These are phyloP conservation scores for Kitagawia praeruptora DNA, from an alignment of 129 eudicot genomes.

Conservation along the genomic window DNA sequence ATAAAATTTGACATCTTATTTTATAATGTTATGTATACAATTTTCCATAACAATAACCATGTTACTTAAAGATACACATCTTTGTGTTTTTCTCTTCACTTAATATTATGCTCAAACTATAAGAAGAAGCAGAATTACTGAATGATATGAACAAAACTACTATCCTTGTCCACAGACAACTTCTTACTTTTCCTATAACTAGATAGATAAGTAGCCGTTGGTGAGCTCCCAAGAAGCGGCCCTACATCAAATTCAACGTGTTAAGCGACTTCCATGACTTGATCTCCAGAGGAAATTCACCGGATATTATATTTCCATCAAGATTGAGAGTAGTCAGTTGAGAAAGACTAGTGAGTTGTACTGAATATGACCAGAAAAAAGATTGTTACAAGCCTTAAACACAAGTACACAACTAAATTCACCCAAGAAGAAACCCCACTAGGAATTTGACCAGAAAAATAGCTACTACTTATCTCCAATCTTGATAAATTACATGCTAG, in stretches of 20 bases:
- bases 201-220: too few species aligned
- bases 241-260: constrained; percentile 28
- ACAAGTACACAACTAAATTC: constrained; percentile 53
- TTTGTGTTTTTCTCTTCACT: too few species aligned
- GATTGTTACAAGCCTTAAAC: constrained; percentile 67
- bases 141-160: too few species aligned
- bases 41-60: too few species aligned
- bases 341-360: constrained; percentile 45
- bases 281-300: constrained; percentile 55
- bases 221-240: too few species aligned
- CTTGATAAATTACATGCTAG: constrained; percentile 58
- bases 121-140: too few species aligned
- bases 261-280: constrained; percentile 66
- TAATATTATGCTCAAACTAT: too few species aligned
- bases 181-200: too few species aligned
- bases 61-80: too few species aligned
- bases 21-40: too few species aligned
- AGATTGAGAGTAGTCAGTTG: constrained; percentile 45
- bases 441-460: constrained; percentile 64
- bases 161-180: too few species aligned
- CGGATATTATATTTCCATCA: constrained; percentile 69
- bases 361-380: constrained; percentile 56
- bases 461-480: constrained; percentile 68
- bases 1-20: too few species aligned
- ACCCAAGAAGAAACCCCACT: constrained; percentile 45